Percentiles rank a stretch among this genome's conserved stretches.
These are phyloP conservation scores for Phytopythium chamaehyphon DNA, from an alignment of 352 stramenopile genomes.

Conservation along the genomic window DNA sequence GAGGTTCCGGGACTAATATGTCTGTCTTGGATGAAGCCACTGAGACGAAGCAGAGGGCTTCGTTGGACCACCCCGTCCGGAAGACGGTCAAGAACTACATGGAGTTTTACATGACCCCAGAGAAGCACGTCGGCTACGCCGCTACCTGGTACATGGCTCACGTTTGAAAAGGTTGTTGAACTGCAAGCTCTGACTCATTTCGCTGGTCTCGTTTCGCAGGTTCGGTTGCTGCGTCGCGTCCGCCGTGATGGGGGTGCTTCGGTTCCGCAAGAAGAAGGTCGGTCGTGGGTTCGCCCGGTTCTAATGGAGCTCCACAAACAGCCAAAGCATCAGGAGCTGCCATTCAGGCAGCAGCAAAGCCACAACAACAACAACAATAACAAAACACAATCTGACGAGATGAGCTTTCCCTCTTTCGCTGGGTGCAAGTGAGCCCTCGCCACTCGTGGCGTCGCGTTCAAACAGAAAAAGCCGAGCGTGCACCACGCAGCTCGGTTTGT, in stretches of 20 bases:
- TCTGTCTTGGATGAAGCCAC: slow-evolving; percentile 18
- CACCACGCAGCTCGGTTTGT: too few species aligned
- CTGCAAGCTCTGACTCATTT: neutral
- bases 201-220: slow-evolving; percentile 20
- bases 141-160: slow-evolving; percentile 62
- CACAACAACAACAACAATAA: too few species aligned
- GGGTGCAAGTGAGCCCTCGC: too few species aligned
- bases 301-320: neutral
- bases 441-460: too few species aligned
- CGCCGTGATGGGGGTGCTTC: slow-evolving; percentile 62
- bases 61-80: slow-evolving; percentile 53
- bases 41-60: slow-evolving; percentile 27
- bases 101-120: slow-evolving; percentile 88
- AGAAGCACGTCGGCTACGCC: slow-evolving; percentile 82
- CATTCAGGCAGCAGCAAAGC: neutral
- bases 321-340: too few species aligned
- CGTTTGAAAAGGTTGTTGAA: neutral
- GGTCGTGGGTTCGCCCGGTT: slow-evolving; percentile 9
- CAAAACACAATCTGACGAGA: neutral
- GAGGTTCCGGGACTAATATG: neutral
- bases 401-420: too few species aligned
- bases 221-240: slow-evolving; percentile 78
- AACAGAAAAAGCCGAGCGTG: too few species aligned
- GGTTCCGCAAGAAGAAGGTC: slow-evolving; percentile 56
- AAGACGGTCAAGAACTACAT: slow-evolving; percentile 79